phyloP scores from a whole-genome alignment of 768 basidiomycete genomes.

The Mycena crocata region DNA sequence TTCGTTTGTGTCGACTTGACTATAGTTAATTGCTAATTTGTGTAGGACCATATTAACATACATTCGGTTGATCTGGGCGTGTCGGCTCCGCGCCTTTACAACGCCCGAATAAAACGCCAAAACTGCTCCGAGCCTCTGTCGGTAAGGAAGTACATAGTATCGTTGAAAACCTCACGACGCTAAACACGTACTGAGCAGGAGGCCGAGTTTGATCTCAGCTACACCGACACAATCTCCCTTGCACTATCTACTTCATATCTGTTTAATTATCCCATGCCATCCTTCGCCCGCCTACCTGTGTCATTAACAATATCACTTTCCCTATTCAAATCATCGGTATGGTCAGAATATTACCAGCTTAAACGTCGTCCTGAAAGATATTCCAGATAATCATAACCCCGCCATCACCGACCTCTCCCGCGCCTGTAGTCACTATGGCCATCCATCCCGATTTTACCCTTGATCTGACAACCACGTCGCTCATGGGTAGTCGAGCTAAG shows the following conservation, averaged over 20 bases:
- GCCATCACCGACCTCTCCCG: constrained; percentile 62
- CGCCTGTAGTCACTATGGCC: constrained; percentile 75
- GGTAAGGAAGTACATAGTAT: constrained; percentile 43
- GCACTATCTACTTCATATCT: constrained; percentile 86
- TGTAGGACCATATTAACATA: constrained; percentile 86
- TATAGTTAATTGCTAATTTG: neutral
- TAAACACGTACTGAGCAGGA: constrained; percentile 57
- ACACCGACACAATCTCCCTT: constrained; percentile 85
- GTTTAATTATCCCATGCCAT: constrained; percentile 87
- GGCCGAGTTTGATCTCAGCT: constrained; percentile 86
- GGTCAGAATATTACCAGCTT: constrained; percentile 40
- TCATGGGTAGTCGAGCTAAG: constrained; percentile 97
- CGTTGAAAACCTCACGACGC: constrained; percentile 17
- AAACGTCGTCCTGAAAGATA: constrained; percentile 20
- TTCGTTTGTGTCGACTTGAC: constrained; percentile 10
- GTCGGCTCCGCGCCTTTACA: constrained; percentile 81
- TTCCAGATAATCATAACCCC: constrained; percentile 72
- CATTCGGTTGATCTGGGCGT: constrained; percentile 87
- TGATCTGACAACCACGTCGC: constrained; percentile 86
- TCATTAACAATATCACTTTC: constrained; percentile 84
- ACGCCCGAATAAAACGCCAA: constrained; percentile 67
- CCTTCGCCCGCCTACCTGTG: constrained; percentile 85
- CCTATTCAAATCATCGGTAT: constrained; percentile 76
- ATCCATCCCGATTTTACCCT: constrained; percentile 90
- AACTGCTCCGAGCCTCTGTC: constrained; percentile 38